Evolutionary conservation across 805 yeast species (phyloP), one percentile per base, ranked within the genome.

Genomic region (Ogataea wickerhamii): DNA sequence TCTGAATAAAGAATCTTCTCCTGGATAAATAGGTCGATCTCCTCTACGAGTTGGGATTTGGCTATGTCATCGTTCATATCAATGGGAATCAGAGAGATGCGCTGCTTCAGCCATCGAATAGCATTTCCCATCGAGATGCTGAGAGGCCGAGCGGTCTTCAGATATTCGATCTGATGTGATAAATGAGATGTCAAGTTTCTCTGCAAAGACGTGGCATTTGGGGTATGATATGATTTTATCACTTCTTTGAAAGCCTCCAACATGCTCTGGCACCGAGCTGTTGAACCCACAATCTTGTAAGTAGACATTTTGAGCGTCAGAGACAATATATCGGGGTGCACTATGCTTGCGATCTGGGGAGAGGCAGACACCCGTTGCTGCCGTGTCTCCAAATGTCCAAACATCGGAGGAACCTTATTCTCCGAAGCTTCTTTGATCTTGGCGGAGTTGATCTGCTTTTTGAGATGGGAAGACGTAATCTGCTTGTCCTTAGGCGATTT

Each of bases 91-190:
- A 76, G 72, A 1, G 96, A 79, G 38, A 93, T 91, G 59, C 86
- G 91, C 66, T 91, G 98, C 56, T 93, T 93, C 47, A 93, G 72
- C 96, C 97, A 89, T 53, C 98, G 78, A 49, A 93, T 93, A 2
- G 97, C 91, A 66, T 89, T 93, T 38, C 98, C 98, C 98, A 93
- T 93, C 1, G 96, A 76, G 2, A 89, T 85, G 39, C 93, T 80
- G 34, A 93, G 70, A 1, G 98, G 97, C 46, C 98, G 77, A 3
- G 96, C 89, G 7, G 87, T 78, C 53, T 87, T 91, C 51, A 93
- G 68, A 50, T 84, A 87, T 58, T 91, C 98, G 48, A 93, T 93
- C 64, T 93, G 98, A 55, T 84, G 87, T 8, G 95, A 80, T 41
- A 93, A 70, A 60, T 88, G 91, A 22, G 82, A 80, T 0, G 96